Evolutionary conservation across 768 basidiomycete species (phyloP).

Genomic region (Harrya chromipes): DNA sequence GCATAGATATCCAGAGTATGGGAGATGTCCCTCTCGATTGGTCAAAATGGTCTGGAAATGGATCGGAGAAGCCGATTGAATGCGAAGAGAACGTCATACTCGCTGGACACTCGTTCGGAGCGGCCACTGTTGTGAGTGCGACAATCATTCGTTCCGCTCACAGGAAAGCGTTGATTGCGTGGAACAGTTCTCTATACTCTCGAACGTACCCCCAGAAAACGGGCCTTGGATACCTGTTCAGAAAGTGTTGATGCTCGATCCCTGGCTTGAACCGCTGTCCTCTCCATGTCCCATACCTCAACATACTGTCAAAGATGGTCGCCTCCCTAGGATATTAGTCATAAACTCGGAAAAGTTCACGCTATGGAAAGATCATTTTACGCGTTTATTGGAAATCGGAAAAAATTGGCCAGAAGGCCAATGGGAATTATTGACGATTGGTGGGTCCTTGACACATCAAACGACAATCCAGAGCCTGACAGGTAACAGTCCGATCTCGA

Average conservation of each 20-base stretch:
- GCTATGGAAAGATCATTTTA: slow-evolving; percentile 74
- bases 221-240: slow-evolving; percentile 49
- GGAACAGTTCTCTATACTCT: slow-evolving; percentile 53
- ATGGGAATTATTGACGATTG: slow-evolving; percentile 45
- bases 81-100: slow-evolving; percentile 38
- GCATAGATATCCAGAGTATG: slow-evolving; percentile 19
- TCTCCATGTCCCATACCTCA: slow-evolving; percentile 46
- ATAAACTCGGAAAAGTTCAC: slow-evolving; percentile 80
- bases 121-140: slow-evolving; percentile 46
- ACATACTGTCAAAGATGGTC: slow-evolving; percentile 2
- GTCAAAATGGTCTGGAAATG: slow-evolving; percentile 39
- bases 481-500: slow-evolving; percentile 19
- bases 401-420: slow-evolving; percentile 51
- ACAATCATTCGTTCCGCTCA: not conserved
- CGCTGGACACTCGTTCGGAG: slow-evolving; percentile 58
- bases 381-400: slow-evolving; percentile 51
- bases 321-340: slow-evolving; percentile 48
- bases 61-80: slow-evolving; percentile 25
- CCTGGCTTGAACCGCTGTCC: slow-evolving; percentile 79
- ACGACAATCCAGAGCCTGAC: not conserved
- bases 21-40: slow-evolving; percentile 37
- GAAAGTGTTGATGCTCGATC: slow-evolving; percentile 67
- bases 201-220: slow-evolving; percentile 42
- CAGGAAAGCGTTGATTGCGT: not conserved
- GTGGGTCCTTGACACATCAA: slow-evolving; percentile 29